Percentiles rank a stretch among this genome's conserved stretches.
Evolutionary conservation across 768 basidiomycete species (phyloP).

Genomic region (Pholiota conissans): DNA sequence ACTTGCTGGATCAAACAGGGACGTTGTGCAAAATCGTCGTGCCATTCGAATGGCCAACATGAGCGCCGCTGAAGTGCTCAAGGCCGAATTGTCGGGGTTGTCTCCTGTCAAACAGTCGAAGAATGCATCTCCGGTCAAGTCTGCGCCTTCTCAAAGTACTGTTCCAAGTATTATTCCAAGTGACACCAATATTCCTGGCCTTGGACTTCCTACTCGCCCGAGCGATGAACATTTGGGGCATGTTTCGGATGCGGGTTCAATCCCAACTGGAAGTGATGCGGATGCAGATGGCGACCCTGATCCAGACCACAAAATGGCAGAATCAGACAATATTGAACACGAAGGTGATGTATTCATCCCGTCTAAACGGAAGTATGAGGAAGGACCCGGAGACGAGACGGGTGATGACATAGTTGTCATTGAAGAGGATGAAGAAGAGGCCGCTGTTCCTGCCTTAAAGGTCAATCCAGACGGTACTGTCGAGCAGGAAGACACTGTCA

Average conservation of each 20-base stretch:
- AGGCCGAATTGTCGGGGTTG: conserved; percentile 78
- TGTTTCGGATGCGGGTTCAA: conserved; percentile 6
- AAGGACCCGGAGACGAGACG: conserved; percentile 40
- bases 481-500: conserved; percentile 90
- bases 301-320: conserved; percentile 23
- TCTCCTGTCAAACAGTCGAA: conserved; percentile 46
- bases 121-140: conserved; percentile 22
- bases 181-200: conserved; percentile 38
- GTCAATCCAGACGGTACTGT: conserved; percentile 92
- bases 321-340: conserved; percentile 18
- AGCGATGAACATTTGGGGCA: background rate
- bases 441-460: conserved; percentile 54
- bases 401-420: conserved; percentile 46
- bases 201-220: conserved; percentile 27
- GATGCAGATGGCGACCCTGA: conserved; percentile 34
- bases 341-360: conserved; percentile 18
- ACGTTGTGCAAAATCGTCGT: conserved; percentile 86
- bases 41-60: conserved; percentile 95
- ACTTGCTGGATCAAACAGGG: conserved; percentile 83
- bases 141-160: no score
- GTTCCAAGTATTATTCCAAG: conserved; percentile 22
- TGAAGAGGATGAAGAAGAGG: conserved; percentile 54
- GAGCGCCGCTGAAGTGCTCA: conserved; percentile 92
- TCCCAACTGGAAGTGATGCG: conserved; percentile 20
- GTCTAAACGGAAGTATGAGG: conserved; percentile 49